These are phyloP conservation scores for Cystobasidium tubakii DNA, from an alignment of 768 basidiomycete species.

Conservation along the genomic window DNA sequence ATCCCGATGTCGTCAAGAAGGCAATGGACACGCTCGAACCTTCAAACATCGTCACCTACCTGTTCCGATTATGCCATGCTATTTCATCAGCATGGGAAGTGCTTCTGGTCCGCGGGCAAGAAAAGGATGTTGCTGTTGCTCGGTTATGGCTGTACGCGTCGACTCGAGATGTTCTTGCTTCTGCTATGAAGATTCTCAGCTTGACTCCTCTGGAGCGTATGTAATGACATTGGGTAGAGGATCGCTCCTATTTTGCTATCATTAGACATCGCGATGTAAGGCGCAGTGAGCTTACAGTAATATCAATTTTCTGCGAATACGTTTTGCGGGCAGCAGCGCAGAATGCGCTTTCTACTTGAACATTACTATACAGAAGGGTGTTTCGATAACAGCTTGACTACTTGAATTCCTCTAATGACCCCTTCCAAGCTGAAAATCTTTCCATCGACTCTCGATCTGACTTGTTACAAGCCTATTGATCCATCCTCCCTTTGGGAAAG, in stretches of 20 bases:
- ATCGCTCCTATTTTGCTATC: neutral
- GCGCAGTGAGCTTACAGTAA: neutral
- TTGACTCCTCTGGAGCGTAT: constrained; percentile 86
- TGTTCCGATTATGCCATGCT: constrained; percentile 73
- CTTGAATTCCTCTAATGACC: neutral
- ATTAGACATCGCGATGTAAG: neutral
- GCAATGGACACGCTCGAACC: constrained; percentile 83
- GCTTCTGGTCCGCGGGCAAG: constrained; percentile 75
- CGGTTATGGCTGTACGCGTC: constrained; percentile 81
- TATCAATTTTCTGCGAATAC: neutral
- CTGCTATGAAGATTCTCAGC: constrained; percentile 79
- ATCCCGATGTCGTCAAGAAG: constrained; percentile 82
- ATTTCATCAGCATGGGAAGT: constrained; percentile 90
- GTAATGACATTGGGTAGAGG: constrained; percentile 52
- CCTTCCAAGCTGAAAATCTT: neutral
- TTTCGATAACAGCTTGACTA: neutral
- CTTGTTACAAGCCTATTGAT: constrained; percentile 68
- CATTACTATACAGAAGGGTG: neutral
- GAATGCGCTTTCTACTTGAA: no score
- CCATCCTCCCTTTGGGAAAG: constrained; percentile 77
- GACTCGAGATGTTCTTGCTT: constrained; percentile 81
- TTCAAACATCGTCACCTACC: constrained; percentile 81
- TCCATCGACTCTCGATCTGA: constrained; percentile 17
- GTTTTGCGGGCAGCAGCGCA: no score
- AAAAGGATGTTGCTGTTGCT: constrained; percentile 69